Evolutionary conservation across 805 yeast genomes (phyloP).

Genomic region (Yamadazyma ubonensis): DNA sequence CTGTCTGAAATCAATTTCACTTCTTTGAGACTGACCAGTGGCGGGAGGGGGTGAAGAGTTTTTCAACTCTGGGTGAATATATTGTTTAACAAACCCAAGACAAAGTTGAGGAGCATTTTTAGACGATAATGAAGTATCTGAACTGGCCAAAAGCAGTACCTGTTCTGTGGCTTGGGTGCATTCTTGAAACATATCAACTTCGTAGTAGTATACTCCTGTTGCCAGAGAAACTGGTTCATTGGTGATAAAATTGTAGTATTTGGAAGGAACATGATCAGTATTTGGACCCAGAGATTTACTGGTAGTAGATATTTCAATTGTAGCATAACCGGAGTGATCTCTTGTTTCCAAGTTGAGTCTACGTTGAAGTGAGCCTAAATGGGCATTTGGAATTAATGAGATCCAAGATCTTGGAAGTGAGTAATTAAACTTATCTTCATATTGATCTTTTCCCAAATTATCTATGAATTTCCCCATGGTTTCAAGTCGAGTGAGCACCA

Average conservation of each 20-base stretch:
- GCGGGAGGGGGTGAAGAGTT: slow-evolving; percentile 11
- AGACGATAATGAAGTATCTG: slow-evolving; percentile 34
- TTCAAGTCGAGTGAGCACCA: slow-evolving; percentile 20
- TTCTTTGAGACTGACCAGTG: background rate
- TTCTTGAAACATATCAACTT: slow-evolving; percentile 36
- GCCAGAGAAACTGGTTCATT: slow-evolving; percentile 33
- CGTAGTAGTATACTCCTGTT: slow-evolving; percentile 42
- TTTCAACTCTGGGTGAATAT: slow-evolving; percentile 23
- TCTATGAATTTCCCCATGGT: slow-evolving; percentile 24
- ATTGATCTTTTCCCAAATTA: slow-evolving; percentile 17
- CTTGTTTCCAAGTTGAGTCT: slow-evolving; percentile 26
- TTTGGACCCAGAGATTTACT: background rate
- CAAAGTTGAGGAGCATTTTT: slow-evolving; percentile 31
- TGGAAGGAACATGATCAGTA: slow-evolving; percentile 6
- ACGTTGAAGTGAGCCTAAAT: slow-evolving; percentile 22
- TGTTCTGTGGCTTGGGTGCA: slow-evolving; percentile 30
- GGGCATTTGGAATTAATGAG: slow-evolving; percentile 31
- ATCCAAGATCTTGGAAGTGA: slow-evolving; percentile 41
- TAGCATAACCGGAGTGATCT: slow-evolving; percentile 29
- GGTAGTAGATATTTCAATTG: slow-evolving; percentile 22
- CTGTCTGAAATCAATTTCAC: slow-evolving; percentile 27
- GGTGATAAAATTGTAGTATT: slow-evolving; percentile 37
- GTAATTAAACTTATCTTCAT: slow-evolving; percentile 24
- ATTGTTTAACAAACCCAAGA: slow-evolving; percentile 34
- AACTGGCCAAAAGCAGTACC: slow-evolving; percentile 32